A percentile compares a stretch with the other conserved stretches of the same genome.
phyloP scores from a whole-genome alignment of 2,329 filamentous ascomycete species.

The Penicillium rolfsii region DNA sequence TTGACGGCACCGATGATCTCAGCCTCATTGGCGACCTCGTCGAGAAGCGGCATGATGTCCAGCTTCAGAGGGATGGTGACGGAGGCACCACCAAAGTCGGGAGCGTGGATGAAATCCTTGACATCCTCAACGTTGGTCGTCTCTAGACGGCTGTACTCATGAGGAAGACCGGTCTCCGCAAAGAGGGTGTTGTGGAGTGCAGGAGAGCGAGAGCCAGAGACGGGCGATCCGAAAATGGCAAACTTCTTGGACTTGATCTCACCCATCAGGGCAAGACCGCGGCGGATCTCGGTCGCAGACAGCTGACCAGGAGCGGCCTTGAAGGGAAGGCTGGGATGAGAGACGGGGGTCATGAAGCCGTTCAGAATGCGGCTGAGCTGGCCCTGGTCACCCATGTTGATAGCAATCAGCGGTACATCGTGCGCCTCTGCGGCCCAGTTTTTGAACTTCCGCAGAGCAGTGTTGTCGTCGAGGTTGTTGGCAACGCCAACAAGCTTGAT shows the following conservation, averaged over 20 bases:
- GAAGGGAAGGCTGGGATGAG: conserved; percentile 84
- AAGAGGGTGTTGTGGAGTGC: conserved; percentile 90
- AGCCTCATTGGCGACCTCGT: conserved; percentile 78
- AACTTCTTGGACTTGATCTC: conserved; percentile 76
- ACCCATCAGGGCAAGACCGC: conserved; percentile 75
- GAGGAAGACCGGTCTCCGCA: conserved; percentile 73
- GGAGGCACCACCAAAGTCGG: conserved; percentile 87
- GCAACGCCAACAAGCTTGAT: conserved; percentile 93
- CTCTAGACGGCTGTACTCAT: conserved; percentile 77
- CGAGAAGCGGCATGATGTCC: conserved; percentile 79
- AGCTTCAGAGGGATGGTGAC: conserved; percentile 95
- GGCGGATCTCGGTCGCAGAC: conserved; percentile 84
- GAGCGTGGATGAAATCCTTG: conserved; percentile 65
- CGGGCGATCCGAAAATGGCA: conserved; percentile 84
- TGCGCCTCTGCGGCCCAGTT: conserved; percentile 72
- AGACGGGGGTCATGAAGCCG: conserved; percentile 90
- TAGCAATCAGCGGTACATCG: conserved; percentile 82
- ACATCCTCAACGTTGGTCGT: conserved; percentile 68
- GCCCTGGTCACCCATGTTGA: conserved; percentile 90
- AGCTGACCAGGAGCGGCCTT: conserved; percentile 94
- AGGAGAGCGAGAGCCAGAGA: conserved; percentile 80
- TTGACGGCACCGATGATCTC: conserved; percentile 89
- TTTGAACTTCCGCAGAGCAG: conserved; percentile 80
- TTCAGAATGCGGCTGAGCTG: conserved; percentile 91
- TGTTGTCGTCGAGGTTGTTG: conserved; percentile 78